A percentile compares a stretch with the other conserved stretches of the same genome.
phyloP scores from a whole-genome alignment of 2,329 filamentous ascomycete species.

The Ascochyta fabae region DNA sequence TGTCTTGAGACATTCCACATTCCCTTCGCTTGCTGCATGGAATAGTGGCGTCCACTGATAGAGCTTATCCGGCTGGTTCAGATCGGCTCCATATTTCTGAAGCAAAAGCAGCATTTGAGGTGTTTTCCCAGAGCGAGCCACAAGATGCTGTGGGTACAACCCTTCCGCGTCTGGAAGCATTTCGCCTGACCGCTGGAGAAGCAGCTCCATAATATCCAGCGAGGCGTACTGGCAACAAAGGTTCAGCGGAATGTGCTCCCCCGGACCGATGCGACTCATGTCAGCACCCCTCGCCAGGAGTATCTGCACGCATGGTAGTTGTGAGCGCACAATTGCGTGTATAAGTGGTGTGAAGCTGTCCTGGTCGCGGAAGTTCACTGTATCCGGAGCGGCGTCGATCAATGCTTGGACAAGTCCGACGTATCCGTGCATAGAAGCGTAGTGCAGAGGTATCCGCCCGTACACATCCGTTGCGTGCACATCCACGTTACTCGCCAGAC shows the following conservation, averaged over 20 bases:
- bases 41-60: constrained; percentile 98
- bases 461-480: constrained; percentile 88
- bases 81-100: constrained; percentile 83
- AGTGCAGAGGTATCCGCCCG: constrained; percentile 89
- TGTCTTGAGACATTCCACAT: constrained; percentile 83
- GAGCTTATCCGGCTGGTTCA: constrained; percentile 92
- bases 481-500: constrained; percentile 76
- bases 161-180: constrained; percentile 96
- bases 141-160: constrained; percentile 94
- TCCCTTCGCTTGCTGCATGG: constrained; percentile 94
- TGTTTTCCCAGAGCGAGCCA: constrained; percentile 84
- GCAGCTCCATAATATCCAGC: constrained; percentile 79
- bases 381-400: constrained; percentile 71
- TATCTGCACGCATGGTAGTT: constrained; percentile 78
- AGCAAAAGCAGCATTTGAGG: constrained; percentile 80
- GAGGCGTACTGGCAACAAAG: constrained; percentile 94
- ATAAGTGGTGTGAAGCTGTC: constrained; percentile 97
- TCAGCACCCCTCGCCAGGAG: constrained; percentile 80
- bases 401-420: constrained; percentile 81
- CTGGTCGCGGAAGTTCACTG: constrained; percentile 88
- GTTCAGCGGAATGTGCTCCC: constrained; percentile 93
- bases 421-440: constrained; percentile 93
- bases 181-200: constrained; percentile 78
- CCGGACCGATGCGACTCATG: constrained; percentile 82
- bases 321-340: constrained; percentile 89